These are phyloP conservation scores for Fonsecaea erecta DNA, from an alignment of 2,329 filamentous ascomycete species.

Conservation along the genomic window DNA sequence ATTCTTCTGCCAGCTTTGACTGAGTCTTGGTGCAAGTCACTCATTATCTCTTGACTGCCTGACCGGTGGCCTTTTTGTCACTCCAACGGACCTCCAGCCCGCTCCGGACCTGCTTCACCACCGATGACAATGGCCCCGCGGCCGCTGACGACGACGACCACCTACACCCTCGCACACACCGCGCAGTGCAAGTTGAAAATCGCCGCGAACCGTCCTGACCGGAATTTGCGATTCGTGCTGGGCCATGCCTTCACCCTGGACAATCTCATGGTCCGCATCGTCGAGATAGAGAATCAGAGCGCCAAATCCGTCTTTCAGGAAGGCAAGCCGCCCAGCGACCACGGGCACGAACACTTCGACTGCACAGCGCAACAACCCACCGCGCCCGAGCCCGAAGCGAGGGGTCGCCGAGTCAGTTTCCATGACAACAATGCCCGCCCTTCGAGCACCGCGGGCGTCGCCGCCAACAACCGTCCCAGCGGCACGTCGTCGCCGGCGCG, in stretches of 20 bases:
- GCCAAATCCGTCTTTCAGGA: slow-evolving; percentile 27
- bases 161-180: slow-evolving; percentile 36
- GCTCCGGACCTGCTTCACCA: background rate
- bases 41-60: background rate
- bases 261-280: slow-evolving; percentile 35
- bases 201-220: slow-evolving; percentile 33
- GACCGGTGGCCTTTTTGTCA: background rate
- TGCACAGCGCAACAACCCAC: slow-evolving; percentile 16
- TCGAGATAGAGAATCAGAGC: slow-evolving; percentile 35
- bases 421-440: slow-evolving; percentile 32
- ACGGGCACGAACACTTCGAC: slow-evolving; percentile 27
- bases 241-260: slow-evolving; percentile 37
- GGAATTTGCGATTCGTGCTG: slow-evolving; percentile 35
- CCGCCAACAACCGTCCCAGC: slow-evolving; percentile 14
- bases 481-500: slow-evolving; percentile 21
- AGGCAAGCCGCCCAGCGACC: slow-evolving; percentile 20
- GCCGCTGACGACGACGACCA: slow-evolving; percentile 20
- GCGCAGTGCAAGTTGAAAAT: slow-evolving; percentile 35
- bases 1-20: background rate
- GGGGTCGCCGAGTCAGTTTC: slow-evolving; percentile 32
- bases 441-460: slow-evolving; percentile 21
- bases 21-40: background rate
- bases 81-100: background rate
- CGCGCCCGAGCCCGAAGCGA: background rate
- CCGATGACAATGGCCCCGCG: slow-evolving; percentile 18